phyloP scores from a whole-genome alignment of 2,329 filamentous ascomycete species.

The Pseudopyrenochaeta lycopersici region DNA sequence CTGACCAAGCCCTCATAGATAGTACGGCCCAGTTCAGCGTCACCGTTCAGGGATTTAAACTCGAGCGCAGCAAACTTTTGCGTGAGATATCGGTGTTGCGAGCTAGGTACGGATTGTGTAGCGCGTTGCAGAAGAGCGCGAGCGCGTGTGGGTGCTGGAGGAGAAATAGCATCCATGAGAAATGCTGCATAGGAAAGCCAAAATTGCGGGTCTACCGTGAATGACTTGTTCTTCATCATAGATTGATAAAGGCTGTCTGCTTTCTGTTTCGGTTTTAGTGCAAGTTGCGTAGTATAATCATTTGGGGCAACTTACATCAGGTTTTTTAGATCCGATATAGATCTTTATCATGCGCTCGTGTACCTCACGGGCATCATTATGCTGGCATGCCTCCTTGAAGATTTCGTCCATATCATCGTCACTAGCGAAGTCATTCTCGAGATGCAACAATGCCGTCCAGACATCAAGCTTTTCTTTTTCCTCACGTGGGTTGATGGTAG shows the following conservation, averaged over 20 bases:
- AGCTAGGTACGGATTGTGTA: conserved; percentile 78
- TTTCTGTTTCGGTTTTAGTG: conserved; percentile 65
- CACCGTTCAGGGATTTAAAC: conserved; percentile 83
- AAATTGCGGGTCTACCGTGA: conserved; percentile 78
- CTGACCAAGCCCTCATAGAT: conserved; percentile 89
- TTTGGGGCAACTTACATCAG: conserved; percentile 68
- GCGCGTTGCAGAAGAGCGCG: conserved; percentile 83
- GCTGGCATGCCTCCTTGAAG: conserved; percentile 91
- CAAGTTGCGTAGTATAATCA: conserved; percentile 7
- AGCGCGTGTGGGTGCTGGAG: conserved; percentile 77
- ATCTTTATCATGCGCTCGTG: conserved; percentile 91
- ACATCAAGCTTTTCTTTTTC: conserved; percentile 93
- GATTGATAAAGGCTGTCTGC: conserved; percentile 87
- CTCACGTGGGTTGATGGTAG: conserved; percentile 89
- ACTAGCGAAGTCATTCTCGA: conserved; percentile 89
- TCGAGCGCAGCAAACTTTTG: conserved; percentile 91
- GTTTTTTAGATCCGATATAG: conserved; percentile 90
- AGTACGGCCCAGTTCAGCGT: conserved; percentile 90
- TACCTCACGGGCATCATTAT: conserved; percentile 90
- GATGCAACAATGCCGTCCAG: conserved; percentile 93
- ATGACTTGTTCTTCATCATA: conserved; percentile 84
- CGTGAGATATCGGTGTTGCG: conserved; percentile 77
- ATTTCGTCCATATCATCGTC: conserved; percentile 83
- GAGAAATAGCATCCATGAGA: conserved; percentile 76
- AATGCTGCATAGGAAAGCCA: conserved; percentile 97